Conservation (phyloP, 805 yeast species). For the Schwanniomyces pseudopolymorphus region DNA sequence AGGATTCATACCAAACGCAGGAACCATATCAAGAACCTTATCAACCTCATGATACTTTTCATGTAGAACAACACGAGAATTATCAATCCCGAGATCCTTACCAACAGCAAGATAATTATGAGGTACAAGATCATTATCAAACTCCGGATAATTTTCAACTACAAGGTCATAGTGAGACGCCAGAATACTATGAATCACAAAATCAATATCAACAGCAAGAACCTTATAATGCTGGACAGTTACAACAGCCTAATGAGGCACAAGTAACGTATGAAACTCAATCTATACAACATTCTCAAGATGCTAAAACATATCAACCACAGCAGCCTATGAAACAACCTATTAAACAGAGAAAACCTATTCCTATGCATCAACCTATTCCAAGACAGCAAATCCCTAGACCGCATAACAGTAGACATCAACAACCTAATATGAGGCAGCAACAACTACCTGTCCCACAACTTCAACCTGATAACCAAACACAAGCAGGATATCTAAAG, state of each 20-base stretch:
- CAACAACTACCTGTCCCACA: conserved; percentile 1
- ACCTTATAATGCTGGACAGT: too few relatives aligned
- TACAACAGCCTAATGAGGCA: too few relatives aligned
- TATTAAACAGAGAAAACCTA: conserved; percentile 1
- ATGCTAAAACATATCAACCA: too few relatives aligned
- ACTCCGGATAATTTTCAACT: not conserved
- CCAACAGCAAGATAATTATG: not conserved
- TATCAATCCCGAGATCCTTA: not conserved
- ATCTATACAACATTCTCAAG: too few relatives aligned
- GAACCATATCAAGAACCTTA: not conserved
- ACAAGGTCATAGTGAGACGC: too few relatives aligned
- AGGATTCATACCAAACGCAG: not conserved
- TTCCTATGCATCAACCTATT: not conserved
- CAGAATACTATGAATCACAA: too few relatives aligned
- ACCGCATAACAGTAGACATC: not conserved
- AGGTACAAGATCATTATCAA: not conserved
- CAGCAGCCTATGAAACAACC: not conserved
- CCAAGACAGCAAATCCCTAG: conserved; percentile 1
- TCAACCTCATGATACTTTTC: not conserved
- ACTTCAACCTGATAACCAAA: not conserved
- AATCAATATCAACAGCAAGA: too few relatives aligned
- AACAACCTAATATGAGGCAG: not conserved
- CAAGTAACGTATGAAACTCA: not conserved
- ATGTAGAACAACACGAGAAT: not conserved
- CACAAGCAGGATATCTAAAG: not conserved